Percentiles rank a stretch among this genome's conserved stretches.
These are phyloP conservation scores for Rubia peregrina DNA, from an alignment of 305 asterid genomes.

Conservation along the genomic window DNA sequence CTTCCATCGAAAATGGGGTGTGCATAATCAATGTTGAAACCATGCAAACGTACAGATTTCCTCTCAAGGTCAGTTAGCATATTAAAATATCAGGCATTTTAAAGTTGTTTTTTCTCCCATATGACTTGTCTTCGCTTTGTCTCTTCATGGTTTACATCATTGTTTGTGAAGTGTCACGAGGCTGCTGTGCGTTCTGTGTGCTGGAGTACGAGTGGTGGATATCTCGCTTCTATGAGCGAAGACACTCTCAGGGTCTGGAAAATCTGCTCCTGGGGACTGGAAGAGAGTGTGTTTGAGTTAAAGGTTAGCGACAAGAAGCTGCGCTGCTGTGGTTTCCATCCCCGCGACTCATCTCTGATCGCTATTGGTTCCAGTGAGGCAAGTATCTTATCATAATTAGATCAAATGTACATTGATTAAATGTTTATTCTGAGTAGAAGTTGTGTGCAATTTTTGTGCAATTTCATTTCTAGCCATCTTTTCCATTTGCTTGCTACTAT, in stretches of 20 bases:
- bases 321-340: constrained; percentile 28
- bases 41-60: constrained; percentile 22
- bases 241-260: constrained; percentile 32
- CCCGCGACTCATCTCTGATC: constrained; percentile 22
- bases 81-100: not conserved
- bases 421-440: not conserved
- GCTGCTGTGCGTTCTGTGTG: constrained; percentile 25
- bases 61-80: constrained; percentile 23
- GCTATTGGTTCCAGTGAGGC: constrained; percentile 27
- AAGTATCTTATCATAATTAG: not conserved
- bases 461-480: no score
- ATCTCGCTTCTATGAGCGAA: constrained; percentile 29
- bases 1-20: constrained; percentile 24
- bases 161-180: constrained; percentile 23
- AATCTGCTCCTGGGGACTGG: constrained; percentile 24
- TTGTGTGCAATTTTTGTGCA: not conserved
- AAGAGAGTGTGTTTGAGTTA: constrained; percentile 24
- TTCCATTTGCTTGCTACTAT: not conserved
- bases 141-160: not conserved
- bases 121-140: not conserved
- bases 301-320: constrained; percentile 24
- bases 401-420: not conserved
- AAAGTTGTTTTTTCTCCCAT: not conserved
- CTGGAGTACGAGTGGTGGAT: constrained; percentile 34
- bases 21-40: constrained; percentile 30